Evolutionary conservation across 345 rosid species (phyloP).

Genomic region (Eucalyptus sp.): DNA sequence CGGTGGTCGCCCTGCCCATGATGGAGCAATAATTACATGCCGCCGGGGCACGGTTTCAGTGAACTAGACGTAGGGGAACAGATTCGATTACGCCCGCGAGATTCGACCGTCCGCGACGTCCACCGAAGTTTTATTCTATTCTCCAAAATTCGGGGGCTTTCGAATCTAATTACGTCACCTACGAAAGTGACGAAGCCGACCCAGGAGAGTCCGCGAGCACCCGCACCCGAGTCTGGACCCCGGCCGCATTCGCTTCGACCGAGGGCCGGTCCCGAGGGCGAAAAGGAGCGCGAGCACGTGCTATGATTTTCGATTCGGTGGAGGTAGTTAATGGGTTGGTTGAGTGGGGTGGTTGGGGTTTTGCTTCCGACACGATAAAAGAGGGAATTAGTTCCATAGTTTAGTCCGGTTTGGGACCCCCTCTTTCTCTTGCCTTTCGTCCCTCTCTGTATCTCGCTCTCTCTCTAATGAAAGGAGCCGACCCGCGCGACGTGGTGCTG

Average conservation of each 20-base stretch:
- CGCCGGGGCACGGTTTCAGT: background rate
- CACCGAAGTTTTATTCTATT: too few relatives aligned
- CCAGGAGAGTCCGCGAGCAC: background rate
- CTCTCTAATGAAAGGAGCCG: background rate
- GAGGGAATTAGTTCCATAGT: background rate
- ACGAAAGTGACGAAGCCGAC: background rate
- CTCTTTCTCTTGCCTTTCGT: background rate
- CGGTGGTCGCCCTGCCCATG: background rate
- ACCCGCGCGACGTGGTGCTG: background rate
- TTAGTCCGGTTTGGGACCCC: background rate
- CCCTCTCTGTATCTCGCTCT: background rate
- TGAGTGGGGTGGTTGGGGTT: background rate
- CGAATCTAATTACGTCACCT: background rate
- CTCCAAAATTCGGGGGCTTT: background rate
- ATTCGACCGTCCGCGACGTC: background rate
- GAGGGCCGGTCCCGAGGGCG: background rate
- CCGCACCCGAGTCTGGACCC: background rate
- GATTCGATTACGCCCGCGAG: background rate
- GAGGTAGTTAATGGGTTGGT: background rate
- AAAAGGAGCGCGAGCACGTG: background rate
- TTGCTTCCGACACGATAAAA: background rate
- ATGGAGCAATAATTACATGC: background rate
- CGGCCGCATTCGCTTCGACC: background rate
- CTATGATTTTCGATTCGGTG: background rate
- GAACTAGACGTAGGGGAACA: background rate